Conservation (phyloP, 768 basidiomycete genomes). For the Termitomyces sp. region DNA sequence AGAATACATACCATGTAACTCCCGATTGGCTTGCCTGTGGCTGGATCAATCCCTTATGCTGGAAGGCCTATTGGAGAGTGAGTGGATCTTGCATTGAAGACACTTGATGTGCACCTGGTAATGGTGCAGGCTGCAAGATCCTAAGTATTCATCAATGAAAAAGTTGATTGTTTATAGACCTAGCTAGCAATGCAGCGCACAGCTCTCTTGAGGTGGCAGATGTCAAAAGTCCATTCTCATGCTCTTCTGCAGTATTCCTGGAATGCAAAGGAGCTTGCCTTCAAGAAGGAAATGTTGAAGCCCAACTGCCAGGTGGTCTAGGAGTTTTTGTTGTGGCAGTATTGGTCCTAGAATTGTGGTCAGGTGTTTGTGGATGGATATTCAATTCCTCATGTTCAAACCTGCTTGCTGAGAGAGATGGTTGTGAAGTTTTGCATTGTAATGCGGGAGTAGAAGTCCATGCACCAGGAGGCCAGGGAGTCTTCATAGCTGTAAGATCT, state of each 20-base stretch:
- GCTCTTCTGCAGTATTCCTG: constrained; percentile 23
- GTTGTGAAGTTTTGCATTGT: neutral
- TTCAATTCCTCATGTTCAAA: neutral
- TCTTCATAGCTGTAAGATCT: constrained; percentile 33
- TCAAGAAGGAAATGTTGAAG: constrained; percentile 21
- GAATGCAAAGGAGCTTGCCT: constrained; percentile 19
- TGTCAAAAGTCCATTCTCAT: constrained; percentile 41
- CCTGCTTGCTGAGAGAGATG: neutral
- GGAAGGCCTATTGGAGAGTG: constrained; percentile 39
- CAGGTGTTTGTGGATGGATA: neutral
- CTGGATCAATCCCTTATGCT: constrained; percentile 51
- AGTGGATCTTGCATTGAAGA: constrained; percentile 34
- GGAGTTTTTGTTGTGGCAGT: constrained; percentile 25
- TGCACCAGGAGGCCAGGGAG: constrained; percentile 46
- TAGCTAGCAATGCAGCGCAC: no score
- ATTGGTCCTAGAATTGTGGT: neutral
- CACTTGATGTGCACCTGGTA: constrained; percentile 22
- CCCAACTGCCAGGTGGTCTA: constrained; percentile 37
- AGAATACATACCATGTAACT: constrained; percentile 45
- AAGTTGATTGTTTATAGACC: constrained; percentile 20
- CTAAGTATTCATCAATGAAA: neutral
- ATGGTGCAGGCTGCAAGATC: constrained; percentile 36
- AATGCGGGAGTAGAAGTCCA: constrained; percentile 24
- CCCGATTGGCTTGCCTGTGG: constrained; percentile 42
- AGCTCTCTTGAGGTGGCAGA: no score